These are phyloP conservation scores for Speleostelium caveatum DNA, from an alignment of 78 protist species.

Conservation along the genomic window DNA sequence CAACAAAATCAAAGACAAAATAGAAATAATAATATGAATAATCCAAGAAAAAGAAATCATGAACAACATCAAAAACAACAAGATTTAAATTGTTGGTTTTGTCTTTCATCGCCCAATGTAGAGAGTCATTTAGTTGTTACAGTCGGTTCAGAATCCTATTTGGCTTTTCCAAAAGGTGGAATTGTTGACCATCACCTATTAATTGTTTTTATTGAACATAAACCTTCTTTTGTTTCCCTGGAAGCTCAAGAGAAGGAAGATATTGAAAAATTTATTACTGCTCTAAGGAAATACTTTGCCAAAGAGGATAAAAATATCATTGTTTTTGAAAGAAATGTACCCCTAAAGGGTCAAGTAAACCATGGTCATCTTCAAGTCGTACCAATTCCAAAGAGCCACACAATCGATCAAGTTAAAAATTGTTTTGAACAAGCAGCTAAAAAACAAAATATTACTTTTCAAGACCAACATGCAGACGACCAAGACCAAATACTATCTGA, in stretches of 20 bases:
- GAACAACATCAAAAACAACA: background rate
- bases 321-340: conserved; percentile 58
- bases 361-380: conserved; percentile 83
- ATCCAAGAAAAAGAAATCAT: background rate
- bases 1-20: background rate
- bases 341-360: background rate
- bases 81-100: conserved; percentile 77
- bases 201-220: conserved; percentile 61
- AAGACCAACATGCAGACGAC: background rate
- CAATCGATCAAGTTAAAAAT: conserved; percentile 12
- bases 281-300: conserved; percentile 6
- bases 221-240: conserved; percentile 21
- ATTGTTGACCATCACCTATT: conserved; percentile 40
- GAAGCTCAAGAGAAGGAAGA: background rate
- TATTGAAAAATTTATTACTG: conserved; percentile 2
- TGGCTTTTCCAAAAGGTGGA: conserved; percentile 80
- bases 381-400: conserved; percentile 37
- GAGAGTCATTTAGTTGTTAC: conserved; percentile 68
- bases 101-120: conserved; percentile 64
- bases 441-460: conserved; percentile 2
- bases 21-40: background rate
- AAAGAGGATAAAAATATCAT: background rate
- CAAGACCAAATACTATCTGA: background rate
- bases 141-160: conserved; percentile 53
- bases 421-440: conserved; percentile 1